A percentile compares a stretch with the other conserved stretches of the same genome.
Conservation (phyloP, 805 yeast species). For the Candida pseudofarinosa region DNA sequence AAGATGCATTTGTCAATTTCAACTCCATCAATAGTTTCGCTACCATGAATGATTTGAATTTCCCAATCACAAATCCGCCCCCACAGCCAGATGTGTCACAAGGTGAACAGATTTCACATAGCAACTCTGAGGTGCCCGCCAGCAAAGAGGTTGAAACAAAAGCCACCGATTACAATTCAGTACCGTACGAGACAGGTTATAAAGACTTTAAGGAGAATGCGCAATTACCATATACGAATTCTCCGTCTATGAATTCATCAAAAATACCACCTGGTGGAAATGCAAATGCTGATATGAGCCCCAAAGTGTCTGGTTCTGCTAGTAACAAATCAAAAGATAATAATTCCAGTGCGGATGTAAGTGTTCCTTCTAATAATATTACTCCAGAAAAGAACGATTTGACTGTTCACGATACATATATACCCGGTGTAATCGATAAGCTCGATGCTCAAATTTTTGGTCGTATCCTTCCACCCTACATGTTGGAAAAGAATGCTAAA, state of each 20-base stretch:
- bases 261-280: not conserved
- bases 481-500: constrained; percentile 43
- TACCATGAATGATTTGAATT: constrained; percentile 21
- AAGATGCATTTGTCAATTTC: constrained; percentile 6
- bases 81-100: not conserved
- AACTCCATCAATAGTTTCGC: constrained; percentile 16
- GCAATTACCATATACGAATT: constrained; percentile 75
- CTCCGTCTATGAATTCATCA: constrained; percentile 41
- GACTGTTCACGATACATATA: constrained; percentile 37
- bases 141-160: not conserved
- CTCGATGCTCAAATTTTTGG: constrained; percentile 85
- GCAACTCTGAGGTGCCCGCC: constrained; percentile 1
- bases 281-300: not conserved
- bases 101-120: not conserved
- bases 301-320: not conserved
- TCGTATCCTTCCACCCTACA: constrained; percentile 76
- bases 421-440: constrained; percentile 83
- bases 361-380: not conserved
- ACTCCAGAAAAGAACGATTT: constrained; percentile 1
- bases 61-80: not conserved
- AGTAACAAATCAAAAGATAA: not conserved
- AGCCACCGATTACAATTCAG: not conserved
- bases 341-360: not conserved
- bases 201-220: constrained; percentile 34
- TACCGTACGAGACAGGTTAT: not conserved